These are phyloP conservation scores for Aspergillus glaucus DNA, from an alignment of 2,329 filamentous ascomycete species.

Conservation along the genomic window DNA sequence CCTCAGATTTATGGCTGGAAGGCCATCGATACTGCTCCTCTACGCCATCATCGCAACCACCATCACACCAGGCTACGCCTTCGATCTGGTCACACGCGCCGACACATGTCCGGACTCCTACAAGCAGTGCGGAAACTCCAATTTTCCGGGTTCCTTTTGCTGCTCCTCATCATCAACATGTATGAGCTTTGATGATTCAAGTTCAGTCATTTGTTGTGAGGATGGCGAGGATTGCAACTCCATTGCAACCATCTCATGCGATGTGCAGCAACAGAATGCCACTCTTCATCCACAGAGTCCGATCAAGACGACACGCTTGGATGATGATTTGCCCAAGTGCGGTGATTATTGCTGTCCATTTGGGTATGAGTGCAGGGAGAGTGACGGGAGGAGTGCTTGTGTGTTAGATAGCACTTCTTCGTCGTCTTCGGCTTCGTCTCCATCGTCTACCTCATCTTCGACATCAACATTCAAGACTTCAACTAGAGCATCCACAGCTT, in stretches of 20 bases:
- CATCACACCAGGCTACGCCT: constrained; percentile 15
- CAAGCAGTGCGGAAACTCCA: constrained; percentile 29
- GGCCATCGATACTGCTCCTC: constrained; percentile 16
- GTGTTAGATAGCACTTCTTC: constrained; percentile 20
- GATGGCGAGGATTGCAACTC: constrained; percentile 33
- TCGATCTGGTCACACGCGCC: constrained; percentile 17
- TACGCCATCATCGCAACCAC: constrained; percentile 16
- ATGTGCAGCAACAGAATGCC: constrained; percentile 38
- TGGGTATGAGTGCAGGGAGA: constrained; percentile 40
- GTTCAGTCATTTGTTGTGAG: constrained; percentile 44
- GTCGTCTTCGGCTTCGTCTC: constrained; percentile 11
- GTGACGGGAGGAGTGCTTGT: constrained; percentile 26
- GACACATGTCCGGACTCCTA: constrained; percentile 29
- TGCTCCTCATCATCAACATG: constrained; percentile 37
- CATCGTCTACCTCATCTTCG: constrained; percentile 14
- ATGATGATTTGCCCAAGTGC: constrained; percentile 36
- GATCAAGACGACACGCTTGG: constrained; percentile 39
- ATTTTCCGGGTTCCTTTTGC: constrained; percentile 39
- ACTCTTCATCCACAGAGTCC: constrained; percentile 29
- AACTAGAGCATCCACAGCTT: constrained; percentile 3
- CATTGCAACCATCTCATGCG: constrained; percentile 39
- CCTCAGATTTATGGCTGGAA: constrained; percentile 2
- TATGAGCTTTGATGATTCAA: constrained; percentile 36
- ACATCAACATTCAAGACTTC: constrained; percentile 12
- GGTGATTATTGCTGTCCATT: constrained; percentile 42